These are phyloP conservation scores for Effrenium voratum DNA, from an alignment of 73 alveolate species.

Conservation along the genomic window DNA sequence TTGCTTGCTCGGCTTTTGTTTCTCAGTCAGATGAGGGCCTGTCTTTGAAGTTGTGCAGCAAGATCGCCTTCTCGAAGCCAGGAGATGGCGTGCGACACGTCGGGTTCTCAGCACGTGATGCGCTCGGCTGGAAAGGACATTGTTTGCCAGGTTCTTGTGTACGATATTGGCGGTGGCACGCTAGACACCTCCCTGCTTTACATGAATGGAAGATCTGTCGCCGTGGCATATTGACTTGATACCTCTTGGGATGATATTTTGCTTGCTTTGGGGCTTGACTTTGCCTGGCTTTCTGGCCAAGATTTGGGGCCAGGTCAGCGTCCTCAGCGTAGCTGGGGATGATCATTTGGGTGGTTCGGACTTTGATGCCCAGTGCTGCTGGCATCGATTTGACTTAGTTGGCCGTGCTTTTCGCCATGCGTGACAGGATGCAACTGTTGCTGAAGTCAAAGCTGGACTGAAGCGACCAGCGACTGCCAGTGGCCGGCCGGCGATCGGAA, in stretches of 20 bases:
- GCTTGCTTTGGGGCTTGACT: background rate
- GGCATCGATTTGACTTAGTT: background rate
- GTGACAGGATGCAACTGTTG: constrained; percentile 37
- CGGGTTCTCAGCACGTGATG: background rate
- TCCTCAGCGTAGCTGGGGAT: constrained; percentile 65
- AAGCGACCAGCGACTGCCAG: background rate
- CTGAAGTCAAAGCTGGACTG: constrained; percentile 23
- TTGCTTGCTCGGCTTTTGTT: too few species aligned
- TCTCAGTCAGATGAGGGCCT: too few species aligned
- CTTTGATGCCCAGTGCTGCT: constrained; percentile 17
- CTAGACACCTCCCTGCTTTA: constrained; percentile 77
- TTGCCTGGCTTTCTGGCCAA: background rate
- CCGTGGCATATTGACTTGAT: too few species aligned
- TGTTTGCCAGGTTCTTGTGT: constrained; percentile 31
- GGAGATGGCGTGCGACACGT: constrained; percentile 79
- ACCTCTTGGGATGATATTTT: background rate
- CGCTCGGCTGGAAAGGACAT: background rate
- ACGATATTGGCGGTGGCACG: constrained; percentile 87
- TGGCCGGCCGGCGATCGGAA: background rate
- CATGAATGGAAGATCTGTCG: constrained; percentile 60
- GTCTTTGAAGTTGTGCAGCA: too few species aligned
- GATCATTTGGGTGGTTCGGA: constrained; percentile 88
- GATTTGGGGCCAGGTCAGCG: constrained; percentile 20
- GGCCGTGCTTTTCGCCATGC: background rate
- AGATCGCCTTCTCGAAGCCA: too few species aligned